Percentiles rank a stretch among this genome's conserved stretches.
Conservation (phyloP, 2,329 filamentous ascomycete species). For the Aureobasidium sp. region DNA sequence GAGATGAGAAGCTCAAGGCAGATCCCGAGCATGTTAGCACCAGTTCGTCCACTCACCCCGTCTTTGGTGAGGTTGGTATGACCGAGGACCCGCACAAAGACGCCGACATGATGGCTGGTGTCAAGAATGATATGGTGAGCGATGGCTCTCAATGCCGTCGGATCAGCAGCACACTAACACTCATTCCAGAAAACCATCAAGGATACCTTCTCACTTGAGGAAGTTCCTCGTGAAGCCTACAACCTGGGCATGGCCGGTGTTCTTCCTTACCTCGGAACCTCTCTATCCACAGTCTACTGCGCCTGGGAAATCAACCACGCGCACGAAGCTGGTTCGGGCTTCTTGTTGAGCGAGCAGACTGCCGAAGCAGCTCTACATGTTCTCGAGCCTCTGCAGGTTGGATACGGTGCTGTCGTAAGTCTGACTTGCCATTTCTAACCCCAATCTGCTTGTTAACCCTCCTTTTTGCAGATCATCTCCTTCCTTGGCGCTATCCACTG, state of each 20-base stretch:
- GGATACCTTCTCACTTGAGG: constrained; percentile 41
- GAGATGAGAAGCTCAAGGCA: constrained; percentile 49
- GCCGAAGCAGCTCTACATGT: constrained; percentile 65
- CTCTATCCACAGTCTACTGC: constrained; percentile 71
- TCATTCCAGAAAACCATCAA: constrained; percentile 37
- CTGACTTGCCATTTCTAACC: neutral
- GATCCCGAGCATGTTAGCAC: constrained; percentile 55
- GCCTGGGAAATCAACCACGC: constrained; percentile 74
- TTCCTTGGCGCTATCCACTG: constrained; percentile 93
- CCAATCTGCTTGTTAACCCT: neutral
- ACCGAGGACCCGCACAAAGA: constrained; percentile 27
- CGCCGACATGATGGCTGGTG: constrained; percentile 40
- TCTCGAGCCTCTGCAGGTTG: constrained; percentile 81
- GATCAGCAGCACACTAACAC: constrained; percentile 16
- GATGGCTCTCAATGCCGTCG: neutral
- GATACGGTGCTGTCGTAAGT: constrained; percentile 77
- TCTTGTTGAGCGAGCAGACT: constrained; percentile 61
- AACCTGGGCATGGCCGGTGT: constrained; percentile 46
- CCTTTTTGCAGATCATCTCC: constrained; percentile 62
- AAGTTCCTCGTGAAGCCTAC: constrained; percentile 43
- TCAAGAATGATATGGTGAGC: constrained; percentile 33
- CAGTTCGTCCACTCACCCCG: constrained; percentile 44
- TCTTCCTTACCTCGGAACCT: constrained; percentile 68
- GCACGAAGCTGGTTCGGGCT: constrained; percentile 51
- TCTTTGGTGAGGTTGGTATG: constrained; percentile 33